Conservation (phyloP, 257 asterid species). For the Solanum tacnaense region DNA sequence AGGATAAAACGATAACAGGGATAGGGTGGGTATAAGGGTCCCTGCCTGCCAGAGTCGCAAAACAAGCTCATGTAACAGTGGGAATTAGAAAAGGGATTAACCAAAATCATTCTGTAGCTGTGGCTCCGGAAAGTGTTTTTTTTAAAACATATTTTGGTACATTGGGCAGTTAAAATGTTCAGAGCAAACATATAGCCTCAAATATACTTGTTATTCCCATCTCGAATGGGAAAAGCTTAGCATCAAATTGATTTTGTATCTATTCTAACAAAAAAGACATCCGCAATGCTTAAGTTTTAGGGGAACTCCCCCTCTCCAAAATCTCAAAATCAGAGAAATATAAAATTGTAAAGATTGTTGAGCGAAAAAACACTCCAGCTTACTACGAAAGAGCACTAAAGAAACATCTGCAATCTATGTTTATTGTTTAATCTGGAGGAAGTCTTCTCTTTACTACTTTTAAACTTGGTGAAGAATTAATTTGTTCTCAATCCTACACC, state of each 20-base stretch:
- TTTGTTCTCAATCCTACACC: conserved; percentile 23
- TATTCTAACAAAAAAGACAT: conserved; percentile 4
- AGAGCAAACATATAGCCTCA: not conserved
- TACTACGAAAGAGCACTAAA: not conserved
- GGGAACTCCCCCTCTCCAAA: conserved; percentile 1
- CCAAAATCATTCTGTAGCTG: not conserved
- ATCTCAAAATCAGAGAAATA: not conserved
- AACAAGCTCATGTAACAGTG: not conserved
- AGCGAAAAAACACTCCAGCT: conserved; percentile 8
- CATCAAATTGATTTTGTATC: not conserved
- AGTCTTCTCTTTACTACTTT: conserved; percentile 8
- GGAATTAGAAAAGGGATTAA: not conserved
- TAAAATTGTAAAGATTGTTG: not conserved
- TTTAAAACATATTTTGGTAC: not conserved
- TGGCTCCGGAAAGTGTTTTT: not conserved
- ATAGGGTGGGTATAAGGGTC: not conserved
- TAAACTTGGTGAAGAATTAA: not conserved
- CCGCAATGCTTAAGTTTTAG: not conserved
- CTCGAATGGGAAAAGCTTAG: not conserved
- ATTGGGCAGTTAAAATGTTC: not conserved
- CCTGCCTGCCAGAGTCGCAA: not conserved
- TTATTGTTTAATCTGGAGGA: conserved; percentile 23
- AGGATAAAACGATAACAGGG: not conserved
- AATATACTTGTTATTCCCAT: conserved; percentile 3
- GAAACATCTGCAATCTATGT: conserved; percentile 15